Conservation (phyloP, 2,329 filamentous ascomycete genomes). For the Fusarium robinianum region DNA sequence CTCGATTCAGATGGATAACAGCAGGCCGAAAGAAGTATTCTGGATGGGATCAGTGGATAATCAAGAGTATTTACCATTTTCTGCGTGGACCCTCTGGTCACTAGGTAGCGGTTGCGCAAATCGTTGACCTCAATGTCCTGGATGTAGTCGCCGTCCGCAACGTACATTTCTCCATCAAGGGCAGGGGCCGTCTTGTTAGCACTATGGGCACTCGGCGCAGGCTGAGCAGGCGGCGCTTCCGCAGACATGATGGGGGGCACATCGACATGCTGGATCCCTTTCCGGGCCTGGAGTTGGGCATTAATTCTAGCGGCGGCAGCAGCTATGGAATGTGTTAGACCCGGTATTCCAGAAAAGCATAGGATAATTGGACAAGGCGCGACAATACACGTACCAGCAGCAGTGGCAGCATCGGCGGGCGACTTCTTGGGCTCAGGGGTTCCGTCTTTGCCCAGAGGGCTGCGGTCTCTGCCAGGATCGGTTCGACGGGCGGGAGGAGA, state of each 20-base stretch:
- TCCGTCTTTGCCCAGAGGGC: slow-evolving; percentile 64
- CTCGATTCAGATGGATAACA: slow-evolving; percentile 55
- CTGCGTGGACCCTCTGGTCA: slow-evolving; percentile 96
- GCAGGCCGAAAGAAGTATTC: slow-evolving; percentile 41
- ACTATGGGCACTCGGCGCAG: slow-evolving; percentile 38
- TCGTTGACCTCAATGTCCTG: slow-evolving; percentile 99
- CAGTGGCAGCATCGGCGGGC: slow-evolving; percentile 71
- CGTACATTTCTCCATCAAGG: slow-evolving; percentile 87
- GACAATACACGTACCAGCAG: slow-evolving; percentile 65
- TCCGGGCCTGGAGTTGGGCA: slow-evolving; percentile 81
- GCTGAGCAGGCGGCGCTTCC: slow-evolving; percentile 50
- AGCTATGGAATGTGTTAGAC: slow-evolving; percentile 54
- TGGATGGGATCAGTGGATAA: slow-evolving; percentile 45
- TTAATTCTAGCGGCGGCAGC: slow-evolving; percentile 90
- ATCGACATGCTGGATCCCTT: slow-evolving; percentile 87
- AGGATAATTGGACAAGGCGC: too few relatives aligned
- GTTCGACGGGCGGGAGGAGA: slow-evolving; percentile 72
- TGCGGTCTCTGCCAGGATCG: slow-evolving; percentile 75
- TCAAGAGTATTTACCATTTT: slow-evolving; percentile 94
- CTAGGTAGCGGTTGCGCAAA: slow-evolving; percentile 90
- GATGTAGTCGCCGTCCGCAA: slow-evolving; percentile 96
- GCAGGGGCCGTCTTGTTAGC: slow-evolving; percentile 51
- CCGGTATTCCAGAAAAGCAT: too few relatives aligned
- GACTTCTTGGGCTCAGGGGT: slow-evolving; percentile 53
- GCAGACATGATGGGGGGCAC: slow-evolving; percentile 76